Evolutionary conservation across 257 asterid genomes (phyloP).

Genomic region (Agastache rugosa): DNA sequence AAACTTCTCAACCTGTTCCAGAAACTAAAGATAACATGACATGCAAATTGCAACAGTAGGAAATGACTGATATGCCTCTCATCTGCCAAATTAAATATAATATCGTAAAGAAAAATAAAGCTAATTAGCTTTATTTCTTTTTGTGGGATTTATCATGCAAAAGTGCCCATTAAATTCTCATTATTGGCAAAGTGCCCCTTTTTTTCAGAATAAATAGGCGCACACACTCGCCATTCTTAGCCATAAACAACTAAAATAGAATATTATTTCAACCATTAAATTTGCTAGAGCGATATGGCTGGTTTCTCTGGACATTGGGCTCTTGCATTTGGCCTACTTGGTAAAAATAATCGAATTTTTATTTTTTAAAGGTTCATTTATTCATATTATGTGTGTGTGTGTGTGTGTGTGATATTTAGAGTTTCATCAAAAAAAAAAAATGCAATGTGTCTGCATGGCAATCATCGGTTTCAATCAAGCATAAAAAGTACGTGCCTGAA

Average conservation of each 20-base stretch:
- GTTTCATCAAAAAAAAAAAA: background rate
- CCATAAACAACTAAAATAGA: constrained; percentile 23
- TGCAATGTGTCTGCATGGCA: constrained; percentile 4
- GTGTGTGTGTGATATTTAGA: background rate
- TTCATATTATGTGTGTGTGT: background rate
- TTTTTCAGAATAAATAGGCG: constrained; percentile 45
- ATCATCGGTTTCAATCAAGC: background rate
- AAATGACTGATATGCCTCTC: constrained; percentile 34
- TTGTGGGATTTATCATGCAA: constrained; percentile 24
- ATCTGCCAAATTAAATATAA: constrained; percentile 26
- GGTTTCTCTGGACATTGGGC: constrained; percentile 54
- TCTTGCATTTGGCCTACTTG: constrained; percentile 70
- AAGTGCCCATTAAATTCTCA: constrained; percentile 27
- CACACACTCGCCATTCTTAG: constrained; percentile 24
- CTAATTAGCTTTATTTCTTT: constrained; percentile 36
- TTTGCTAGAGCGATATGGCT: constrained; percentile 43
- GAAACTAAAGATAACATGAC: constrained; percentile 35
- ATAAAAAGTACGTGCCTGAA: background rate
- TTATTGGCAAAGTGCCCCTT: constrained; percentile 37
- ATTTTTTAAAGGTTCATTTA: background rate
- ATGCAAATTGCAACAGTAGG: constrained; percentile 38
- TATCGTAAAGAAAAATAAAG: constrained; percentile 26
- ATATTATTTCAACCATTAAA: constrained; percentile 11
- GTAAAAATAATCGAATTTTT: constrained; percentile 30
- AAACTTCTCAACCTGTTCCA: background rate